phyloP scores from a whole-genome alignment of 345 rosid species.

The Linum trigynum region DNA sequence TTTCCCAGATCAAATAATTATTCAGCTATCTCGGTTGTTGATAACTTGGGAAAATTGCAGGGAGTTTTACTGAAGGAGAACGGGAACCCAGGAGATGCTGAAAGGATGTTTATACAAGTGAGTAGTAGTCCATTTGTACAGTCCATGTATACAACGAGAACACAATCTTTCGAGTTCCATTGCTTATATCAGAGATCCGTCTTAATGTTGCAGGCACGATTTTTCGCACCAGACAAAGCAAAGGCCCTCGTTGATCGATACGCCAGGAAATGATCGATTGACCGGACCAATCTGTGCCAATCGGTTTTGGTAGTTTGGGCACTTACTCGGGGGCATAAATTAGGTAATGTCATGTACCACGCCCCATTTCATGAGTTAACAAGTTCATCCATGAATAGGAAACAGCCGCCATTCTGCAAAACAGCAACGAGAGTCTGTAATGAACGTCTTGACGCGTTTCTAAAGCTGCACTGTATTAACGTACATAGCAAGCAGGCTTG shows the following conservation, averaged over 20 bases:
- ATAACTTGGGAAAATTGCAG: constrained; percentile 28
- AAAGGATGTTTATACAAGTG: constrained; percentile 98
- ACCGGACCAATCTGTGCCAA: no score
- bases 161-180: background rate
- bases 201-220: constrained; percentile 56
- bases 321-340: no score
- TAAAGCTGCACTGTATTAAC: no score
- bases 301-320: no score
- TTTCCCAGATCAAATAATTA: background rate
- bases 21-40: background rate
- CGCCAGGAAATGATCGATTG: constrained; percentile 36
- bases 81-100: constrained; percentile 75
- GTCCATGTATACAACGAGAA: no score
- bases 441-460: no score
- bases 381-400: no score
- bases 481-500: no score
- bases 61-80: constrained; percentile 85
- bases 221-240: constrained; percentile 82
- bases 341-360: no score
- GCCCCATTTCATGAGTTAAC: no score
- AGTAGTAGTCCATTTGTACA: constrained; percentile 16
- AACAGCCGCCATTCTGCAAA: no score
- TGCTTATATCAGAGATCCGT: background rate
- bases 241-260: constrained; percentile 81
- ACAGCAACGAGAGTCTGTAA: no score